Conservation (phyloP, 768 basidiomycete genomes). For the Leccinum boreale region DNA sequence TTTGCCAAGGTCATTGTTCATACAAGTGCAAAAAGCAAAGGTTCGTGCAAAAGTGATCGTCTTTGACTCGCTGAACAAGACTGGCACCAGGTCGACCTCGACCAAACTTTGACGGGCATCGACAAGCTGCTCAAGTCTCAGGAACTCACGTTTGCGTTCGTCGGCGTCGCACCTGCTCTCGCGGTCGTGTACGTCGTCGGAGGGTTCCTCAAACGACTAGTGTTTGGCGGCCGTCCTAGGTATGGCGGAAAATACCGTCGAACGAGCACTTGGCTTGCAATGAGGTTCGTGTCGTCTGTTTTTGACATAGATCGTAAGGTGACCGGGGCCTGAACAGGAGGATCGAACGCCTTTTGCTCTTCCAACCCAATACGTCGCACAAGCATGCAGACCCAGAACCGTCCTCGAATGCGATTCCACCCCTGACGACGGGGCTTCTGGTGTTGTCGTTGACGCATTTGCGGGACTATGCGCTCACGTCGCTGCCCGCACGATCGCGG, state of each 20-base stretch:
- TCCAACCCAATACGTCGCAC: slow-evolving; percentile 37
- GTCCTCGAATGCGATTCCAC: slow-evolving; percentile 28
- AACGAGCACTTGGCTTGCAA: slow-evolving; percentile 61
- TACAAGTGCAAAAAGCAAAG: slow-evolving; percentile 96
- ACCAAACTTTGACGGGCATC: slow-evolving; percentile 85
- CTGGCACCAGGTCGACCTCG: slow-evolving; percentile 74
- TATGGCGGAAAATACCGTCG: slow-evolving; percentile 58
- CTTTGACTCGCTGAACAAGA: neutral
- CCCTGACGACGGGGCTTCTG: slow-evolving; percentile 70
- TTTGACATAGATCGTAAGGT: neutral
- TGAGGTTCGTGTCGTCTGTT: slow-evolving; percentile 50
- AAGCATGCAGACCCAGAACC: slow-evolving; percentile 7
- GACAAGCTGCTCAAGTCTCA: slow-evolving; percentile 93
- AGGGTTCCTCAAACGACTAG: slow-evolving; percentile 50
- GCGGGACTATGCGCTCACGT: slow-evolving; percentile 57
- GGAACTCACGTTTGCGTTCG: slow-evolving; percentile 94
- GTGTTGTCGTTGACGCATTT: slow-evolving; percentile 68
- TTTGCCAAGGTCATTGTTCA: slow-evolving; percentile 77
- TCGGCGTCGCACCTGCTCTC: slow-evolving; percentile 89
- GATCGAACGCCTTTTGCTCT: slow-evolving; percentile 65
- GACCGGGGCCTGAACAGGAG: slow-evolving; percentile 37
- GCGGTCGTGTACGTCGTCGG: slow-evolving; percentile 70
- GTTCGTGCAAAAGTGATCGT: slow-evolving; percentile 33
- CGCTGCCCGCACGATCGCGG: slow-evolving; percentile 55
- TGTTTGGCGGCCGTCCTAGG: slow-evolving; percentile 46